Conservation (phyloP, 176 grass and related monocot species). For the Hyparrhenia diplandra region DNA sequence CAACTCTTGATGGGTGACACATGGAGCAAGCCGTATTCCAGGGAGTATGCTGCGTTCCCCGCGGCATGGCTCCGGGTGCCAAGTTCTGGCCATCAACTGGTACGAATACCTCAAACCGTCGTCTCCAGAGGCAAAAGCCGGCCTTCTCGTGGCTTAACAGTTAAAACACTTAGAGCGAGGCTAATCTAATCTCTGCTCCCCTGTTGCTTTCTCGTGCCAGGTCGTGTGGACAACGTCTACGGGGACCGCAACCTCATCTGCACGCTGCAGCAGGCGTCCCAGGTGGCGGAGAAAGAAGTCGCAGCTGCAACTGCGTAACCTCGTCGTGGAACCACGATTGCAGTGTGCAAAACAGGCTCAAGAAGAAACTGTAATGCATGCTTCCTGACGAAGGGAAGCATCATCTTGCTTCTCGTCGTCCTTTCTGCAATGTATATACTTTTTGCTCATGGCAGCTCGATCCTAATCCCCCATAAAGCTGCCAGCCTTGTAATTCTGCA, state of each 20-base stretch:
- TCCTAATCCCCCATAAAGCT: slow-evolving; percentile 29
- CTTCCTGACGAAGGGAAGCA: slow-evolving; percentile 70
- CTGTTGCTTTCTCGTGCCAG: slow-evolving; percentile 20
- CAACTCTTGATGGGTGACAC: slow-evolving; percentile 82
- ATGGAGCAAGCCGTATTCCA: slow-evolving; percentile 94
- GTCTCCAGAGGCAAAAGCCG: background rate
- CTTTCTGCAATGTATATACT: slow-evolving; percentile 68
- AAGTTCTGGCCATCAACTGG: slow-evolving; percentile 98
- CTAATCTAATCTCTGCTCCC: background rate
- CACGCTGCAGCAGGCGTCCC: slow-evolving; percentile 80
- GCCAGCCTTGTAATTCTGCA: slow-evolving; percentile 36
- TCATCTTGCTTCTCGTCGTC: slow-evolving; percentile 25
- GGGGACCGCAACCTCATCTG: slow-evolving; percentile 93
- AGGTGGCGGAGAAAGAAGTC: slow-evolving; percentile 91
- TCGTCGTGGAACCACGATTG: slow-evolving; percentile 15
- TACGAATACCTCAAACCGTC: slow-evolving; percentile 15
- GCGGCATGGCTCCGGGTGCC: slow-evolving; percentile 79
- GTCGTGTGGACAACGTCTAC: slow-evolving; percentile 97
- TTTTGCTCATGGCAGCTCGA: slow-evolving; percentile 36
- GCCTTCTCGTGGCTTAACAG: background rate
- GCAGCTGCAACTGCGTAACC: slow-evolving; percentile 81
- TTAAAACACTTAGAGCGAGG: background rate
- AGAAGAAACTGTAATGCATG: slow-evolving; percentile 47
- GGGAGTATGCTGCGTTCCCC: slow-evolving; percentile 93
- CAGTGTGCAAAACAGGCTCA: slow-evolving; percentile 35